Evolutionary conservation across 805 yeast genomes (phyloP).

Genomic region (Cyberlindnera amylophila): DNA sequence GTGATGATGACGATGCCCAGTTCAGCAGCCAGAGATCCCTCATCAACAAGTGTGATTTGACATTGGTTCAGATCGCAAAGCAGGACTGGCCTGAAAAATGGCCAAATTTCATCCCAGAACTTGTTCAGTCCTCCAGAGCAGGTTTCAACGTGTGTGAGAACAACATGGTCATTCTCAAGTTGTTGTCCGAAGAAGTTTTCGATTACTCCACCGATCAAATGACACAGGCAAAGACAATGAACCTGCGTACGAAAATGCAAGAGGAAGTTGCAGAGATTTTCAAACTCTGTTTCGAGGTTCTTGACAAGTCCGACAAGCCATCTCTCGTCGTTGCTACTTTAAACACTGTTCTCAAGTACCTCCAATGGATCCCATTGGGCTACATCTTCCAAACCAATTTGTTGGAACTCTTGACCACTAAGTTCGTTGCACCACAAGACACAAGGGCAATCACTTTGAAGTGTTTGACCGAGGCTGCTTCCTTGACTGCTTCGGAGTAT

Average conservation of each 20-base stretch:
- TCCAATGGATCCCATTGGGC: conserved; percentile 92
- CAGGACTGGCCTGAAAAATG: conserved; percentile 99
- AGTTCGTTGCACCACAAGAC: conserved; percentile 73
- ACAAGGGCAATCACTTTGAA: conserved; percentile 83
- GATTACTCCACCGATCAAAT: conserved; percentile 93
- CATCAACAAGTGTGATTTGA: conserved; percentile 89
- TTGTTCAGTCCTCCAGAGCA: conserved; percentile 77
- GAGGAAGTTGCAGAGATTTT: conserved; percentile 92
- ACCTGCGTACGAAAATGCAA: conserved; percentile 77
- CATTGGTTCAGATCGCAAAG: conserved; percentile 88
- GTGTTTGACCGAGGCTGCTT: conserved; percentile 88
- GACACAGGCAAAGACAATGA: conserved; percentile 91
- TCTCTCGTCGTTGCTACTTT: conserved; percentile 82
- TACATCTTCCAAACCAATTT: conserved; percentile 87
- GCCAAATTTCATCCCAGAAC: conserved; percentile 96
- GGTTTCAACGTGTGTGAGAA: conserved; percentile 95
- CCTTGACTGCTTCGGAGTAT: conserved; percentile 53
- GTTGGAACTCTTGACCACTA: conserved; percentile 64
- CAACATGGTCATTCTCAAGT: conserved; percentile 87
- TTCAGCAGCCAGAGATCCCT: conserved; percentile 74
- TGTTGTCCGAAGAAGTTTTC: conserved; percentile 92
- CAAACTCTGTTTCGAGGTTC: conserved; percentile 87
- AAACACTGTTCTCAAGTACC: conserved; percentile 74
- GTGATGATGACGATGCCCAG: conserved; percentile 76
- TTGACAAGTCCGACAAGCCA: conserved; percentile 84